Evolutionary conservation across 129 eudicot species (phyloP).

Genomic region (Ambrosia trifida): DNA sequence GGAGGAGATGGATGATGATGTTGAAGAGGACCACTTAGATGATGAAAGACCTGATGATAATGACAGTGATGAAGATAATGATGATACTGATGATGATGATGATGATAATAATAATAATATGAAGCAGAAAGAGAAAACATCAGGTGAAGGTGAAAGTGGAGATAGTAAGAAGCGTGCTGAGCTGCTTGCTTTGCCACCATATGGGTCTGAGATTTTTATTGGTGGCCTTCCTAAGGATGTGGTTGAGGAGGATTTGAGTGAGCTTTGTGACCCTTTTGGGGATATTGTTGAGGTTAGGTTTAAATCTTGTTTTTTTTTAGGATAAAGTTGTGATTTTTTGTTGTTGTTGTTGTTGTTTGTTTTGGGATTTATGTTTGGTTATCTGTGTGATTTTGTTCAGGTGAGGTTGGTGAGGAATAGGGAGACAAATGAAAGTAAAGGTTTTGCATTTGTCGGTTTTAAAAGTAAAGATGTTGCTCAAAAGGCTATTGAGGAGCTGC

Average conservation of each 20-base stretch:
- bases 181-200: constrained; percentile 87
- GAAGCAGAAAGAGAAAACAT: constrained; percentile 44
- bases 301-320: background rate
- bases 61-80: background rate
- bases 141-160: constrained; percentile 33
- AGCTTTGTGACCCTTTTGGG: constrained; percentile 83
- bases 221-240: constrained; percentile 91
- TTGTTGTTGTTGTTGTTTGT: background rate
- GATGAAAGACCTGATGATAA: constrained; percentile 38
- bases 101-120: constrained; percentile 25
- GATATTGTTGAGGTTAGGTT: constrained; percentile 77
- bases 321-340: background rate
- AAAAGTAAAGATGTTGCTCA: constrained; percentile 83
- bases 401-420: constrained; percentile 80
- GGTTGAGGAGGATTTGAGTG: constrained; percentile 83
- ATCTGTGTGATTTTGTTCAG: constrained; percentile 38
- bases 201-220: constrained; percentile 94
- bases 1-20: constrained; percentile 80
- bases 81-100: constrained; percentile 33
- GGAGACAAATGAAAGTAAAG: constrained; percentile 93
- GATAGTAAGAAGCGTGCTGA: constrained; percentile 51
- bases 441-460: constrained; percentile 95
- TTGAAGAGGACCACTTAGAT: constrained; percentile 71
- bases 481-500: constrained; percentile 86
- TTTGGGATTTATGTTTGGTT: background rate